Conservation (phyloP, 2,329 filamentous ascomycete genomes). For the Penicillium sp. region DNA sequence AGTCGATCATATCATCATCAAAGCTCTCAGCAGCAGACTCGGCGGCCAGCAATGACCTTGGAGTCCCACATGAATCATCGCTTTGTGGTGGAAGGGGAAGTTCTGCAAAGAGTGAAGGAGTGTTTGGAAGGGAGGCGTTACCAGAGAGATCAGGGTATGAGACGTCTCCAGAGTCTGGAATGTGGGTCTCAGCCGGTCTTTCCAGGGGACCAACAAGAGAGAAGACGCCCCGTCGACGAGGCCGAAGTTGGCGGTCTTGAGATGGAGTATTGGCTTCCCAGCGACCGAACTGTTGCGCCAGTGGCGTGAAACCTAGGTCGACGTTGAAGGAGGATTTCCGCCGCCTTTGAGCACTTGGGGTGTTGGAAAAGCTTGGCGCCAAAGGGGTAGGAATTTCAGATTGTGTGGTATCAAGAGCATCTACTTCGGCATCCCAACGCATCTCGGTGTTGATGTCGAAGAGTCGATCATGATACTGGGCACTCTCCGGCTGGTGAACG, state of each 20-base stretch:
- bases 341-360: constrained; percentile 13
- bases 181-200: constrained; percentile 13
- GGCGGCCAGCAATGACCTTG: constrained; percentile 13
- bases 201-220: constrained; percentile 33
- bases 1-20: constrained; percentile 11
- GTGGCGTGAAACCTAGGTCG: constrained; percentile 60
- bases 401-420: constrained; percentile 12
- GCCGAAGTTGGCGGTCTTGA: constrained; percentile 28
- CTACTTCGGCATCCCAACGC: constrained; percentile 11
- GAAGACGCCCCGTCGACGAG: constrained; percentile 35
- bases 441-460: constrained; percentile 13
- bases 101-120: constrained; percentile 15
- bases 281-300: constrained; percentile 59
- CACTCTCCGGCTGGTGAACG: constrained; percentile 11
- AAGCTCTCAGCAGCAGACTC: constrained; percentile 7
- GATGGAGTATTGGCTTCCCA: constrained; percentile 63
- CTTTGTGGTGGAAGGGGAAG: constrained; percentile 12
- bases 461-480: constrained; percentile 30
- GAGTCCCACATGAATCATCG: constrained; percentile 11
- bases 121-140: constrained; percentile 20
- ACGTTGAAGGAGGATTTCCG: constrained; percentile 18
- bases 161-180: constrained; percentile 13
- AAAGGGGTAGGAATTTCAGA: constrained; percentile 13
- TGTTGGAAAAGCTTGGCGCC: constrained; percentile 12
- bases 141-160: constrained; percentile 24